Base-by-base conservation (phyloP, 2,329 filamentous ascomycete genomes). In the Cadophora luteo-olivacea region DNA sequence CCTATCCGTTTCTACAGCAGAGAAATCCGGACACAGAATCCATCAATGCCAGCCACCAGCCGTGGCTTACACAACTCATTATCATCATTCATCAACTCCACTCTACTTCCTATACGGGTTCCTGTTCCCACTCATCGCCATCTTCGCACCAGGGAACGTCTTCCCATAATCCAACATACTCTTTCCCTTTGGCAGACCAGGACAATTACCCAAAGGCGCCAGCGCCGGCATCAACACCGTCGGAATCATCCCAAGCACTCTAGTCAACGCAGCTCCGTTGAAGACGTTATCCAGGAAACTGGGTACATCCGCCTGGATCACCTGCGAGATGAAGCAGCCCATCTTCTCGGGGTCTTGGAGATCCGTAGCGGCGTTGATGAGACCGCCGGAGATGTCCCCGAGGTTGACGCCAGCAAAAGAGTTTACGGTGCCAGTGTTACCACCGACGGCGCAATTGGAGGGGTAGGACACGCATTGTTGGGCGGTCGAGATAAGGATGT, bases 391-490 rank as follows among this genome's bases (percentile, higher is more conserved):
- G 22, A 85, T 54, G 62, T 85, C 76, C 2, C 72, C 70, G 1
- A 84, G 60, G 33, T 83, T 76, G 62, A 87, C 74, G 7, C 84
- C 84, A 5, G 81, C 77, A 72, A 86, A 87, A 32, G 80, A 83
- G 76, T 87, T 83, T 24, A 84, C 81, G 6, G 78, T 79, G 24
- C 85, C 84, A 4, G 81, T 80, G 72, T 87, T 87, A 11, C 85
- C 85, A 5, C 86, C 86, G 24, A 87, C 61, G 16, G 64, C 49
- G 33, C 67, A 69, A 52, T 67, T 67, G 51, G 61, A 58, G 3
- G 69, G 69, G 65, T 85, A 79, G 70, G 82, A 79, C 22, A 76
- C 6, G 45, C 68, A 68, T 61, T 68, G 61, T 25, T 70, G 68
- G 6, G 80, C 73, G 68, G 77, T 80, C 45, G 73, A 72, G 14